Evolutionary conservation across 2,329 filamentous ascomycete species (phyloP).

Genomic region (Trichoderma afroharzianum): DNA sequence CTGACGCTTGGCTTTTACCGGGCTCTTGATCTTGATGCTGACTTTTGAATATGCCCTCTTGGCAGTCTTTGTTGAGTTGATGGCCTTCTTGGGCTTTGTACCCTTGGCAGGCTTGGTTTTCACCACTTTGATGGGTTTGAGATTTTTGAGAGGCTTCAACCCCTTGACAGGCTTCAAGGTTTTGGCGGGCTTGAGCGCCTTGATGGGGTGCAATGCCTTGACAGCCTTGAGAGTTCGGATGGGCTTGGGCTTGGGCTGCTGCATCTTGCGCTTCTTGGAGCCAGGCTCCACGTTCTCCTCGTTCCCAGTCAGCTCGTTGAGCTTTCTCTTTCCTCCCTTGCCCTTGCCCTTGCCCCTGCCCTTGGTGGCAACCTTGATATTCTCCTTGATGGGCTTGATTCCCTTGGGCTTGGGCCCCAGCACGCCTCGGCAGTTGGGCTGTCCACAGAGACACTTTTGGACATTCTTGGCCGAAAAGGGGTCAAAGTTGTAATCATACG

Average conservation of each 20-base stretch:
- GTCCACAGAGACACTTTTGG: conserved; percentile 62
- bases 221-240: conserved; percentile 10
- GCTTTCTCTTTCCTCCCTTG: conserved; percentile 52
- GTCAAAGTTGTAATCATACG: conserved; percentile 82
- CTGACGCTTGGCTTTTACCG: not conserved
- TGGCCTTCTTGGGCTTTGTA: not conserved
- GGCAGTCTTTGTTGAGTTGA: not conserved
- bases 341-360: conserved; percentile 16
- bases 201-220: conserved; percentile 1
- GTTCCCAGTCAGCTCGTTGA: conserved; percentile 49
- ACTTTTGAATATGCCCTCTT: not conserved
- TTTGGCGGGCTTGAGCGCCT: not conserved
- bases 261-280: conserved; percentile 39
- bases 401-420: conserved; percentile 60
- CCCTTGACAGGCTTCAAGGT: not conserved
- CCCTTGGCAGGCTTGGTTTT: not conserved
- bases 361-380: conserved; percentile 38
- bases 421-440: conserved; percentile 60
- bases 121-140: not conserved
- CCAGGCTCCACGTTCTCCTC: conserved; percentile 37
- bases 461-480: conserved; percentile 67
- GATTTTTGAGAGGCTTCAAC: not conserved
- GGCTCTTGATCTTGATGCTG: not conserved
- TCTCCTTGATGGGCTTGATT: conserved; percentile 49
- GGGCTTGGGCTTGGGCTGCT: conserved; percentile 26